These are phyloP conservation scores for Musa troglodytarum DNA, from an alignment of 176 grass and related monocot genomes.

Conservation along the genomic window DNA sequence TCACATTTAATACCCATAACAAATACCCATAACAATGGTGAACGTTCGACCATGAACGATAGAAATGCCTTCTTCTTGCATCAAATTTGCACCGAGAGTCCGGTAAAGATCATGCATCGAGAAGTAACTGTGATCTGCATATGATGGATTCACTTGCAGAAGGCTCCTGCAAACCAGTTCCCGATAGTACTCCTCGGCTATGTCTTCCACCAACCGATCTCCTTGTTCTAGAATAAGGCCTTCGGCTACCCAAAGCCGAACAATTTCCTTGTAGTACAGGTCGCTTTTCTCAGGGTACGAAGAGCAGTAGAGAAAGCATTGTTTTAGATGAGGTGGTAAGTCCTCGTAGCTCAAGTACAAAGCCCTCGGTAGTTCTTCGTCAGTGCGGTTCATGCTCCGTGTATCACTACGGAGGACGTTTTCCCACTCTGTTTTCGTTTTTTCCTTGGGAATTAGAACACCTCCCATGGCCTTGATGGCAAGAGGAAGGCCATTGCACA, in stretches of 20 bases:
- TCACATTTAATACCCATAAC: too few species aligned
- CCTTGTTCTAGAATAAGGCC: slow-evolving; percentile 15
- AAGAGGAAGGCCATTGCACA: slow-evolving; percentile 34
- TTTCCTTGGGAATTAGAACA: slow-evolving; percentile 12
- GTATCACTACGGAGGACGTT: slow-evolving; percentile 2
- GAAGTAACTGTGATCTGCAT: background rate
- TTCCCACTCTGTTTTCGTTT: slow-evolving; percentile 21
- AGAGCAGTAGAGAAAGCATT: slow-evolving; percentile 43
- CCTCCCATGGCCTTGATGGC: slow-evolving; percentile 25
- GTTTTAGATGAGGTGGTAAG: slow-evolving; percentile 17
- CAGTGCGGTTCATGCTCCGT: slow-evolving; percentile 21
- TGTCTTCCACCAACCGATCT: slow-evolving; percentile 29
- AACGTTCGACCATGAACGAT: too few species aligned
- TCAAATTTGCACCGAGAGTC: slow-evolving; percentile 27
- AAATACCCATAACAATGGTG: too few species aligned
- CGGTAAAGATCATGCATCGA: slow-evolving; percentile 7
- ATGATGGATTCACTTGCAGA: background rate
- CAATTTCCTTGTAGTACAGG: background rate
- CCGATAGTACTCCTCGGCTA: slow-evolving; percentile 27
- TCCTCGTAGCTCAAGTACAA: slow-evolving; percentile 40
- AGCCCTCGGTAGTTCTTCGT: slow-evolving; percentile 10
- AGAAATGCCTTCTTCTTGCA: slow-evolving; percentile 9
- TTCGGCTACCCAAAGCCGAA: slow-evolving; percentile 31
- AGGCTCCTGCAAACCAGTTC: slow-evolving; percentile 31
- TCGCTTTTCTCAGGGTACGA: background rate